Evolutionary conservation across 768 basidiomycete genomes (phyloP), one percentile per base, ranked within the genome.

Genomic region (Podaxis mareebaensis): DNA sequence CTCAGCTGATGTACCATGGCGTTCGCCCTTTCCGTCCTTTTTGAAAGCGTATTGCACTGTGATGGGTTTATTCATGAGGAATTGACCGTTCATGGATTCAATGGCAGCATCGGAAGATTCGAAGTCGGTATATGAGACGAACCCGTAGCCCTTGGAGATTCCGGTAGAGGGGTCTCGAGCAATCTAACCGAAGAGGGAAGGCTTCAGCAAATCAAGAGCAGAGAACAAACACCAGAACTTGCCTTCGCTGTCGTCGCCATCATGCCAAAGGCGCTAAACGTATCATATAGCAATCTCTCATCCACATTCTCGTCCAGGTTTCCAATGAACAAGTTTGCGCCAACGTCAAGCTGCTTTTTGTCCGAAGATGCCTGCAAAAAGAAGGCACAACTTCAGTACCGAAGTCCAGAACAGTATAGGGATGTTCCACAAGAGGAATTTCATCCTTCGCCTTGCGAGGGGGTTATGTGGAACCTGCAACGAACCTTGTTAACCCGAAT

Each of bases 11-110:
- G 96, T 97, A 30, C 97, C 97, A 71, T 99, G 97, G 4, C 97
- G 86, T 75, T 99, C 97, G 62, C 96, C 96, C 73, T 98, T 96
- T 49, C 94, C 95, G 71, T 99, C 97, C 78, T 99, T 99, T 79
- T 99, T 99, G 85, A 99, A 98, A 2, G 97, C 96, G 74, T 97
- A 99, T 73, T 98, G 95, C 11, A 97, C 95, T 17, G 91, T 88
- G 72, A 99, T 93, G 59, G 95, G 91, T 78, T 98, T 98, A 82
- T 99, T 98, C 91, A 96, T 96, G 53, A 99, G 83, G 85, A 94
- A 98, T 72, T 99, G 96, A 42, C 89, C 88, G 68, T 98, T 96
- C 96, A 99, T 98, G 10, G 93, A 87, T 74, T 98, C 97, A 61
- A 96, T 85, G 17, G 97, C 96, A 4, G 93, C 93, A 74, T 99